Evolutionary conservation across 352 stramenopile species (phyloP).

Genomic region (Globisporangium paroecandrum): DNA sequence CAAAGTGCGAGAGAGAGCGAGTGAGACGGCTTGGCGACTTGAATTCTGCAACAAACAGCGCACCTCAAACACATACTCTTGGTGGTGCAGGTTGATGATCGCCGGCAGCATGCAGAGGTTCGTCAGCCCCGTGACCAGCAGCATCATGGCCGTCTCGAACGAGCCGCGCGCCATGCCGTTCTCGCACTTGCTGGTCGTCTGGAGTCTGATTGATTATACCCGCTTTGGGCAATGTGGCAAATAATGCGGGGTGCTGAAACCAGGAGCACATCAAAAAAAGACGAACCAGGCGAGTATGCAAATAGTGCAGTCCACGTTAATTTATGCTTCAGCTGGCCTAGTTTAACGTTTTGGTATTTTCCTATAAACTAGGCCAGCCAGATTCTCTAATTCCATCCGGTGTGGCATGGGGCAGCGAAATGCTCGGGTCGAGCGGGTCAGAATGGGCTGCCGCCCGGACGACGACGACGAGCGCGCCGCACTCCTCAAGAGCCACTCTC

Average conservation of each 20-base stretch:
- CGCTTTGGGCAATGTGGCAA: not conserved
- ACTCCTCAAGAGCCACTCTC: slow-evolving; percentile 7
- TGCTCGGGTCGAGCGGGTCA: not conserved
- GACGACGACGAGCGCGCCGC: slow-evolving; percentile 9
- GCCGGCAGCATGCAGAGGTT: slow-evolving; percentile 81
- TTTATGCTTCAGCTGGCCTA: not conserved
- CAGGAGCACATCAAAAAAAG: not conserved
- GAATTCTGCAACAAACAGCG: not conserved
- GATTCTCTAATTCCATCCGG: not conserved
- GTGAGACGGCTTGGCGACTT: not conserved
- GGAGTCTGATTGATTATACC: not conserved
- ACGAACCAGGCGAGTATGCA: not conserved
- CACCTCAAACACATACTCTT: slow-evolving; percentile 75
- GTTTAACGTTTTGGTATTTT: not conserved
- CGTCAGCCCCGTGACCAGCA: slow-evolving; percentile 65
- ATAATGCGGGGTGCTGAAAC: not conserved
- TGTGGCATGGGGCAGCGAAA: not conserved
- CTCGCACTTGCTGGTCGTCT: not conserved
- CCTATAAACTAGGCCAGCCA: not conserved
- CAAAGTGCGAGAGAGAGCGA: not conserved
- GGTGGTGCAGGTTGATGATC: slow-evolving; percentile 50
- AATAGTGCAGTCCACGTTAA: not conserved
- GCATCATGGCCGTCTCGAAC: slow-evolving; percentile 69
- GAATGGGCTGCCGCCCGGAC: not conserved
- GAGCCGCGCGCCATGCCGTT: slow-evolving; percentile 40